A percentile compares a stretch with the other conserved stretches of the same genome.
These are phyloP conservation scores for Saitozyma podzolica DNA, from an alignment of 768 basidiomycete species.

Conservation along the genomic window DNA sequence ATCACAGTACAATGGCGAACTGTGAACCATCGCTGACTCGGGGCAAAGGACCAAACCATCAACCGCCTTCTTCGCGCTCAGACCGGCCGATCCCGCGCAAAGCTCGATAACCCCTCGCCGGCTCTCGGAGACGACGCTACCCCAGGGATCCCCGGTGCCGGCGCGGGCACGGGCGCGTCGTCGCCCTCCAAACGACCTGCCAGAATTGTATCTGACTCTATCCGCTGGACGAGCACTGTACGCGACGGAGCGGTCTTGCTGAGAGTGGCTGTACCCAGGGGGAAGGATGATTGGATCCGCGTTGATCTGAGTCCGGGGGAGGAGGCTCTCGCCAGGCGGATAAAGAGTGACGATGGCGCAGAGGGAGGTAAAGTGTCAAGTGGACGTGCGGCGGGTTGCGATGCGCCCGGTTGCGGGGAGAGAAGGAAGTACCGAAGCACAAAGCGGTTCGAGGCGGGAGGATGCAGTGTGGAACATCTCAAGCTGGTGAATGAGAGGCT, in stretches of 20 bases:
- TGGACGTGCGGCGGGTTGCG: constrained; percentile 13
- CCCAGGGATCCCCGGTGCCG: no score
- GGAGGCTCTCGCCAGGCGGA: neutral
- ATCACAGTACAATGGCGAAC: no score
- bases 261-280: constrained; percentile 26
- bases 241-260: constrained; percentile 25
- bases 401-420: constrained; percentile 30
- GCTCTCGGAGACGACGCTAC: no score
- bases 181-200: no score
- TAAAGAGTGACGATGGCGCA: neutral
- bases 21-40: neutral
- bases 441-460: constrained; percentile 39
- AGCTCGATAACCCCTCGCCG: constrained; percentile 34
- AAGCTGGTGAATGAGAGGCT: constrained; percentile 30
- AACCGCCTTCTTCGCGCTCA: constrained; percentile 51
- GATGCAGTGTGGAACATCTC: constrained; percentile 39
- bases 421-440: constrained; percentile 39
- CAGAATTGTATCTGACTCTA: neutral
- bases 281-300: constrained; percentile 23
- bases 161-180: no score
- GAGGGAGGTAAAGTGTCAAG: neutral
- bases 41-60: constrained; percentile 47
- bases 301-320: neutral
- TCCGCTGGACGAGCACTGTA: constrained; percentile 34
- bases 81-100: constrained; percentile 41